These are phyloP conservation scores for Thermothielavioides terrestris DNA, from an alignment of 495 filamentous ascomycete species.

Conservation along the genomic window DNA sequence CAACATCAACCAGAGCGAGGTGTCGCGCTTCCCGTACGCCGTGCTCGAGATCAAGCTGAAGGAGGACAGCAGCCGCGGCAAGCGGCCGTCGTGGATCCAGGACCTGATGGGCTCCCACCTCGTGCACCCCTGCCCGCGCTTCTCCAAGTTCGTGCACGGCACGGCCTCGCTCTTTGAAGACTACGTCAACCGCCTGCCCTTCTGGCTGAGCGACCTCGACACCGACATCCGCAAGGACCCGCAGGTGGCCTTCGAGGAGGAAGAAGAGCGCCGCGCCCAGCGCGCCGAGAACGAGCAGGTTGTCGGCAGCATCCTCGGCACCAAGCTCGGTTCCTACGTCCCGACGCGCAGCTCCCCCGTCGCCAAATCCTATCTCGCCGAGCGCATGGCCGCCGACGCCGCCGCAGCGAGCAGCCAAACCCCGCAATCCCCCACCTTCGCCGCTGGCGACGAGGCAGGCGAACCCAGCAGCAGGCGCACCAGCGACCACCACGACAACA, in stretches of 20 bases:
- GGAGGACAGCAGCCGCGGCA: conserved; percentile 49
- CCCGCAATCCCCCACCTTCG: conserved; percentile 6
- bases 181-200: conserved; percentile 88
- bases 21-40: conserved; percentile 84
- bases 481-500: background rate
- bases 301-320: conserved; percentile 73
- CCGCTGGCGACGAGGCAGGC: conserved; percentile 12
- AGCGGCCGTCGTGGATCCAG: conserved; percentile 74
- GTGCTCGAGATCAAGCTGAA: conserved; percentile 88
- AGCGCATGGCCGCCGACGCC: conserved; percentile 35
- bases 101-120: conserved; percentile 89
- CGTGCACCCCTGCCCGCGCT: conserved; percentile 77
- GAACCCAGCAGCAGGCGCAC: conserved; percentile 26
- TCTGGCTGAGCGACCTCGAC: conserved; percentile 87
- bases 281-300: conserved; percentile 78
- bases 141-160: conserved; percentile 95
- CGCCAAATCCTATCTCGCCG: conserved; percentile 44
- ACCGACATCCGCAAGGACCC: conserved; percentile 90
- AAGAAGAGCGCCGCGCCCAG: conserved; percentile 71
- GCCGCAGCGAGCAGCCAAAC: conserved; percentile 6
- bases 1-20: conserved; percentile 78
- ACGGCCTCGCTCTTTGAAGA: conserved; percentile 89
- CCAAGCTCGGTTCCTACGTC: conserved; percentile 42
- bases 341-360: conserved; percentile 54
- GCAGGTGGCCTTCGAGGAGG: conserved; percentile 79